phyloP scores from a whole-genome alignment of 371 early-diverging fungal genomes.

The Mucor mucedo region DNA sequence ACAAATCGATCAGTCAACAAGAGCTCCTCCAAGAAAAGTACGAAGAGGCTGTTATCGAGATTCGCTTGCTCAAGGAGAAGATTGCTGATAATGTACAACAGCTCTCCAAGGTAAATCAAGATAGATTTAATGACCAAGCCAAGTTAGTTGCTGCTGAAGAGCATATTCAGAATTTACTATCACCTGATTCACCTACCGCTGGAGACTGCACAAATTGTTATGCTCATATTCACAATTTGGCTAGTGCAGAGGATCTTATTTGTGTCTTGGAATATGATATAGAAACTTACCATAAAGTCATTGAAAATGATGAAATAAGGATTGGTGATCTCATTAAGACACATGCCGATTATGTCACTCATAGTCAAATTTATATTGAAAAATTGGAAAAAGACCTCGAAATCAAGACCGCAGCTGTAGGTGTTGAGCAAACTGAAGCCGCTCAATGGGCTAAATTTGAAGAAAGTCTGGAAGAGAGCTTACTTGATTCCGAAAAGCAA shows the following conservation, averaged over 20 bases:
- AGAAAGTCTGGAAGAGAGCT: constrained; percentile 8
- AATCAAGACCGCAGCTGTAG: constrained; percentile 3
- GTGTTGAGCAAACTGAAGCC: constrained; percentile 11
- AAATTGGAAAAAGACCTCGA: constrained; percentile 13
- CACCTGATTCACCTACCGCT: not conserved
- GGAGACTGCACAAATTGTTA: not conserved
- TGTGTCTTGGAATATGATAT: constrained; percentile 19
- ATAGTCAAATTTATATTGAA: constrained; percentile 10
- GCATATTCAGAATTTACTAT: constrained; percentile 1
- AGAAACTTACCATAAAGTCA: constrained; percentile 4
- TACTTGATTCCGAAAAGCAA: constrained; percentile 7
- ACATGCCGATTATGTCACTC: not conserved
- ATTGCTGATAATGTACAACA: constrained; percentile 17
- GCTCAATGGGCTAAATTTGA: constrained; percentile 6
- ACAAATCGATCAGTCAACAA: constrained; percentile 13
- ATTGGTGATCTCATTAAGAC: not conserved
- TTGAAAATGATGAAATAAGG: constrained; percentile 6
- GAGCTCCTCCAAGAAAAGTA: constrained; percentile 20
- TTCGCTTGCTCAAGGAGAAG: constrained; percentile 19
- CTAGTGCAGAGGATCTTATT: constrained; percentile 22
- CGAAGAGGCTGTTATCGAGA: constrained; percentile 8
- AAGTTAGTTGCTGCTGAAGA: constrained; percentile 21
- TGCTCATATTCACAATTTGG: constrained; percentile 14
- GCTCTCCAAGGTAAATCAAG: constrained; percentile 17
- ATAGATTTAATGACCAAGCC: constrained; percentile 19